Evolutionary conservation across 169 alveolate species (phyloP).

Genomic region (Cryptosporidium viatorum): DNA sequence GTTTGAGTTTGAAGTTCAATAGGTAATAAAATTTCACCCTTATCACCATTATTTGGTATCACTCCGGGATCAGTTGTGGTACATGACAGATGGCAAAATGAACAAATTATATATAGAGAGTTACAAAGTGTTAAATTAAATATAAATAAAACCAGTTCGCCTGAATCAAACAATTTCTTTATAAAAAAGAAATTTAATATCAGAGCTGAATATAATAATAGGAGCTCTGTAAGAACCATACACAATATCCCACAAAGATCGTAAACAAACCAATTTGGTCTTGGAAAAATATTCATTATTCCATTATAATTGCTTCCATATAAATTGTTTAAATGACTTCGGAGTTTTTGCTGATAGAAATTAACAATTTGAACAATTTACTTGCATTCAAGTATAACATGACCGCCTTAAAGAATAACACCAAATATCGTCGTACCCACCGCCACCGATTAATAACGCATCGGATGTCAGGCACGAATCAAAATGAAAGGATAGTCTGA

Average conservation of each 20-base stretch:
- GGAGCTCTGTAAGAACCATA: conserved; percentile 47
- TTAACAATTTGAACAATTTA: not conserved
- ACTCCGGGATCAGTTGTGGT: conserved; percentile 70
- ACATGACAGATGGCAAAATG: conserved; percentile 38
- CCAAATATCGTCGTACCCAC: not conserved
- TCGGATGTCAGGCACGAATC: not conserved
- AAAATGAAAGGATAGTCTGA: not conserved
- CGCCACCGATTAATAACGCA: not conserved
- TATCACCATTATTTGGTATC: conserved; percentile 31
- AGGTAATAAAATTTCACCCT: conserved; percentile 57
- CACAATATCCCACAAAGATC: conserved; percentile 62
- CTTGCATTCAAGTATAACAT: not conserved
- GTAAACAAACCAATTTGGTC: conserved; percentile 52
- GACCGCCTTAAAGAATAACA: not conserved
- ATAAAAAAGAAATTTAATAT: conserved; percentile 36
- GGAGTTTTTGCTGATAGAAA: not conserved
- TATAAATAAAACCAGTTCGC: not conserved
- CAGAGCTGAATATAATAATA: conserved; percentile 52
- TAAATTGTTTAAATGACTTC: not conserved
- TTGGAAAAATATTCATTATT: conserved; percentile 41
- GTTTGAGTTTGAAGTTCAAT: conserved; percentile 66
- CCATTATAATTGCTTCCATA: not conserved
- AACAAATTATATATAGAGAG: conserved; percentile 23
- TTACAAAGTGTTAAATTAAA: conserved; percentile 24
- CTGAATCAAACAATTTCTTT: conserved; percentile 23